Evolutionary conservation across 257 asterid genomes (phyloP).

Genomic region (Fraxinus anomala): DNA sequence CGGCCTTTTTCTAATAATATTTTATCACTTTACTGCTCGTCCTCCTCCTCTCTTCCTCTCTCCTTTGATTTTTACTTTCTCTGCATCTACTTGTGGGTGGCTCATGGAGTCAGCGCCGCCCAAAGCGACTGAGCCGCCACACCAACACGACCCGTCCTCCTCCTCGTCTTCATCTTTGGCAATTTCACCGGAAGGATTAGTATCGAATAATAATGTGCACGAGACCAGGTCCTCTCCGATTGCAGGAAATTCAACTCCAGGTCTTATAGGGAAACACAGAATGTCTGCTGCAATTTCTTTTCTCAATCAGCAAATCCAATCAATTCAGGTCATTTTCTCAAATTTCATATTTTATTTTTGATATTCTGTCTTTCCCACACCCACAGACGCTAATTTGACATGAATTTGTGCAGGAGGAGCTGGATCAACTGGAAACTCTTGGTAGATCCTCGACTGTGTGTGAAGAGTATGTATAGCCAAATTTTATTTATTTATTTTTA

Average conservation of each 20-base stretch:
- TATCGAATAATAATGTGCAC: background rate
- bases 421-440: slow-evolving; percentile 63
- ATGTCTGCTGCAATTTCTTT: slow-evolving; percentile 55
- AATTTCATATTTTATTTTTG: background rate
- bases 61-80: background rate
- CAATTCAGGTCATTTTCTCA: slow-evolving; percentile 40
- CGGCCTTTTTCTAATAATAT: background rate
- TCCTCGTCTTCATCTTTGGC: slow-evolving; percentile 33
- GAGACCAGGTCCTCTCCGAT: background rate
- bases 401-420: slow-evolving; percentile 57
- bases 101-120: slow-evolving; percentile 47
- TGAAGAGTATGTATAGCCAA: slow-evolving; percentile 42
- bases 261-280: slow-evolving; percentile 60
- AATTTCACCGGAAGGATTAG: slow-evolving; percentile 16
- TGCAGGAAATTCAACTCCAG: slow-evolving; percentile 13
- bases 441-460: slow-evolving; percentile 76
- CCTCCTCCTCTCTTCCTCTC: background rate
- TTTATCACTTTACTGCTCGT: background rate
- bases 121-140: slow-evolving; percentile 39
- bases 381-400: background rate
- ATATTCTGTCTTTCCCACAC: background rate
- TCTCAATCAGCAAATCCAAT: slow-evolving; percentile 62
- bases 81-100: slow-evolving; percentile 13
- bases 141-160: slow-evolving; percentile 6
- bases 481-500: too few relatives aligned